phyloP scores from a whole-genome alignment of 2,329 filamentous ascomycete genomes.

The Pseudocercospora musae region DNA sequence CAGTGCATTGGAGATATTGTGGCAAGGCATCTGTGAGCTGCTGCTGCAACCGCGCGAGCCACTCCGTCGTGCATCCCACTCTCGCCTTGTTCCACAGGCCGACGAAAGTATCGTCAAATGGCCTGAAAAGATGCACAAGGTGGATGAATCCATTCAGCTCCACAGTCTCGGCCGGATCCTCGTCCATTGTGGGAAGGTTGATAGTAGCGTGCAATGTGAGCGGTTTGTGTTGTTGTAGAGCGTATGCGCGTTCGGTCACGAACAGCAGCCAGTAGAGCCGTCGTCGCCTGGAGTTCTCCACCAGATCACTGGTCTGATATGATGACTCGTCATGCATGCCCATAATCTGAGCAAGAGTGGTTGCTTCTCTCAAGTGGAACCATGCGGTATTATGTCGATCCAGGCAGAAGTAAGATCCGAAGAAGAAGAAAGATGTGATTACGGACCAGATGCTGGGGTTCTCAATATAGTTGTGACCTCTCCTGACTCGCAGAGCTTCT shows the following conservation, averaged over 20 bases:
- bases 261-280: constrained; percentile 52
- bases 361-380: constrained; percentile 60
- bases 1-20: constrained; percentile 56
- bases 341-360: constrained; percentile 58
- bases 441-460: constrained; percentile 54
- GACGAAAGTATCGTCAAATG: constrained; percentile 62
- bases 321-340: constrained; percentile 57
- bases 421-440: constrained; percentile 62
- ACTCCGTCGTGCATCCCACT: constrained; percentile 45
- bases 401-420: constrained; percentile 59
- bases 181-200: constrained; percentile 49
- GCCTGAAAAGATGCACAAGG: constrained; percentile 59
- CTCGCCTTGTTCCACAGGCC: constrained; percentile 61
- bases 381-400: constrained; percentile 61
- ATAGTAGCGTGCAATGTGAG: constrained; percentile 61
- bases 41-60: constrained; percentile 48
- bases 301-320: constrained; percentile 47
- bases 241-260: constrained; percentile 54
- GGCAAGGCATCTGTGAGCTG: constrained; percentile 54
- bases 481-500: constrained; percentile 56
- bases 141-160: constrained; percentile 59
- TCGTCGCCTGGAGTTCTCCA: constrained; percentile 54
- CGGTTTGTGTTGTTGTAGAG: constrained; percentile 61
- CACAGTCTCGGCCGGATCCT: constrained; percentile 52
- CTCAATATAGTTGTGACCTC: constrained; percentile 57